These are phyloP conservation scores for Waltergamsia citrina DNA, from an alignment of 2,329 filamentous ascomycete genomes.

Conservation along the genomic window DNA sequence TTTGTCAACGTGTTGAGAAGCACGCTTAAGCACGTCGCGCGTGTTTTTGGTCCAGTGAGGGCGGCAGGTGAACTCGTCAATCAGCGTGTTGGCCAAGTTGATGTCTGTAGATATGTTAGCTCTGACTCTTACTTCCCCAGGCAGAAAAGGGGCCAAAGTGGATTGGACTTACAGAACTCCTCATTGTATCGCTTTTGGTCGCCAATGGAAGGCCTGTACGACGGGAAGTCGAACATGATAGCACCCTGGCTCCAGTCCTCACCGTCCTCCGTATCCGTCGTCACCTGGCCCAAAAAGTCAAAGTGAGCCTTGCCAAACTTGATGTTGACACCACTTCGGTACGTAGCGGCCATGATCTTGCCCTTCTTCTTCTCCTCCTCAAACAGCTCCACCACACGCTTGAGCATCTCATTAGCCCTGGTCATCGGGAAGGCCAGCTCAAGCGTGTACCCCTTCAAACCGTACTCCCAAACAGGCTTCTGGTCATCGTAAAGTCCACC, in stretches of 20 bases:
- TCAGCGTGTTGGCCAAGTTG: slow-evolving; percentile 32
- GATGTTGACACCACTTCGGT: slow-evolving; percentile 42
- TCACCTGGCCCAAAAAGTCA: slow-evolving; percentile 39
- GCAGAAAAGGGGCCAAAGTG: not conserved
- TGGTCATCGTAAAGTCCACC: slow-evolving; percentile 39
- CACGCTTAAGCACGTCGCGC: slow-evolving; percentile 31
- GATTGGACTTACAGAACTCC: slow-evolving; percentile 30
- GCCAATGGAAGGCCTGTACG: slow-evolving; percentile 32
- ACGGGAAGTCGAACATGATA: slow-evolving; percentile 46
- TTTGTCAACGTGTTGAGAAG: slow-evolving; percentile 36
- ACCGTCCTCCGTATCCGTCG: slow-evolving; percentile 34
- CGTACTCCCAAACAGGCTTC: slow-evolving; percentile 39
- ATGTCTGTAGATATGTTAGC: slow-evolving; percentile 19
- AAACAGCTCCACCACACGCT: slow-evolving; percentile 35
- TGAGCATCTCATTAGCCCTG: slow-evolving; percentile 36
- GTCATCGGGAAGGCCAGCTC: slow-evolving; percentile 43
- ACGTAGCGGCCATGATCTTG: slow-evolving; percentile 38
- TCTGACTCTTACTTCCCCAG: not conserved
- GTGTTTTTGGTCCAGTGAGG: slow-evolving; percentile 47
- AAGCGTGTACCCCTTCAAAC: slow-evolving; percentile 35
- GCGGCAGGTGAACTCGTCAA: slow-evolving; percentile 39
- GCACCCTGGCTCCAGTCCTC: slow-evolving; percentile 35
- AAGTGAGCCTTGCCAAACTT: slow-evolving; percentile 39
- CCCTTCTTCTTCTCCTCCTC: slow-evolving; percentile 32
- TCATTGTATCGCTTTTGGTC: slow-evolving; percentile 38